Evolutionary conservation across 2,329 filamentous ascomycete species (phyloP), one percentile per base, ranked within the genome.

Genomic region (Acephala macrosclerotiorum): DNA sequence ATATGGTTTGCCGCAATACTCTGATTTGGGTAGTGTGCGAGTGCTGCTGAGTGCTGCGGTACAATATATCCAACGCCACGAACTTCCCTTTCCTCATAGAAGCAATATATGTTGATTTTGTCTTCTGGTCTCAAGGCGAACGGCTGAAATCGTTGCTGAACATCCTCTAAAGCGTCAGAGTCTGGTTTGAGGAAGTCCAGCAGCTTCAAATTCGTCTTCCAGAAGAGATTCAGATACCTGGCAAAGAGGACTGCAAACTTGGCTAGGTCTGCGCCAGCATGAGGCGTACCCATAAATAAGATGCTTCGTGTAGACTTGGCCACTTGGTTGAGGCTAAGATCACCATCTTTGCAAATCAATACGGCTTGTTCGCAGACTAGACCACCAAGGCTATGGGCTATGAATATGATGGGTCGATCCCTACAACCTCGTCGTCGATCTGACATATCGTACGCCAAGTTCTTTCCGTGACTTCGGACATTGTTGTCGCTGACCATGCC

Each of bases 261-360:
- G 6, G 67, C 69, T 33, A 69, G 35, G 29, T 65, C 61, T 16
- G 65, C 18, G 18, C 69, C 69, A 51, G n/a, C 60, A 65, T 70
- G 69, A 26, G 69, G 67, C 7, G 68, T 69, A 2, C 67, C 69
- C 65, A 71, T 68, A 29, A 71, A 71, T 8, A 68, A 61, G 35
- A 71, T 68, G 2, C 66, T 63, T 26, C 49, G 26, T 38, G 65
- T 71, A 42, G 61, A 68, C 25, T 35, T 49, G 26, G 63, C 58
- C 20, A 68, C 40, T 20, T 66, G 63, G 14, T 65, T 38, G 1
- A 68, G 61, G 12, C 40, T 53, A 20, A 2, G 22, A 0, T 64
- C 62, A 25, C 60, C 53, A 20, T 66, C 64, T n/a, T 29, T 51
- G 45, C 61, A 70, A 38, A n/a, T 16, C 20, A 70, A 56, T 0